Evolutionary conservation across 139 green algal genomes (phyloP).

Genomic region (Closterium sp.): DNA sequence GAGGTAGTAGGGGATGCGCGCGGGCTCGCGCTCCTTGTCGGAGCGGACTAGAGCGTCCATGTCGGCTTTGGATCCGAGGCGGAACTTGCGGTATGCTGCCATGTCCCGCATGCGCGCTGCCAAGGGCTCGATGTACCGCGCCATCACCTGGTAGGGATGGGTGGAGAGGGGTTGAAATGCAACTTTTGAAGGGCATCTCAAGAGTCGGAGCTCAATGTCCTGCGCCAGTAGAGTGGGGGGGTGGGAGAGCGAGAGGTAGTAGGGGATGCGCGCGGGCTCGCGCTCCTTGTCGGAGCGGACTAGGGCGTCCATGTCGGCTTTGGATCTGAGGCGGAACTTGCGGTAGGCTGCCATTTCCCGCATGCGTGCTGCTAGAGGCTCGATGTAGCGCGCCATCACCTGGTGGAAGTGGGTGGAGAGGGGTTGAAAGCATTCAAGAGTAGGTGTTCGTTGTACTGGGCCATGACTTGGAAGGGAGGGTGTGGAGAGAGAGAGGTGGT

Average conservation of each 20-base stretch:
- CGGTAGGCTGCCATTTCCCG: slow-evolving; percentile 39
- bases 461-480: too few relatives aligned
- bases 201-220: too few relatives aligned
- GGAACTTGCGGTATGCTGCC: slow-evolving; percentile 49
- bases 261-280: background rate
- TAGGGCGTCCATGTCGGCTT: slow-evolving; percentile 40
- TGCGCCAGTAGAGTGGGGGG: too few relatives aligned
- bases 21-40: slow-evolving; percentile 24
- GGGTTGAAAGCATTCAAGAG: too few relatives aligned
- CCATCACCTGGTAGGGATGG: slow-evolving; percentile 28
- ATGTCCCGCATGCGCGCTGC: slow-evolving; percentile 33
- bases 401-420: background rate
- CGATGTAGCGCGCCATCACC: slow-evolving; percentile 47
- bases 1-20: slow-evolving; percentile 45
- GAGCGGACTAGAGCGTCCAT: slow-evolving; percentile 28
- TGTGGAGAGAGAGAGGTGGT: too few relatives aligned
- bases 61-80: slow-evolving; percentile 28
- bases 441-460: too few relatives aligned
- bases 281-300: slow-evolving; percentile 7
- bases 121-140: slow-evolving; percentile 45
- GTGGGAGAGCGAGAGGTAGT: background rate
- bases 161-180: background rate
- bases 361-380: slow-evolving; percentile 33
- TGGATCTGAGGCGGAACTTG: slow-evolving; percentile 42
- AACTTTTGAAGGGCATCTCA: too few relatives aligned